phyloP scores from a whole-genome alignment of 768 basidiomycete species.

The Chalciporus sphaerocephalus region DNA sequence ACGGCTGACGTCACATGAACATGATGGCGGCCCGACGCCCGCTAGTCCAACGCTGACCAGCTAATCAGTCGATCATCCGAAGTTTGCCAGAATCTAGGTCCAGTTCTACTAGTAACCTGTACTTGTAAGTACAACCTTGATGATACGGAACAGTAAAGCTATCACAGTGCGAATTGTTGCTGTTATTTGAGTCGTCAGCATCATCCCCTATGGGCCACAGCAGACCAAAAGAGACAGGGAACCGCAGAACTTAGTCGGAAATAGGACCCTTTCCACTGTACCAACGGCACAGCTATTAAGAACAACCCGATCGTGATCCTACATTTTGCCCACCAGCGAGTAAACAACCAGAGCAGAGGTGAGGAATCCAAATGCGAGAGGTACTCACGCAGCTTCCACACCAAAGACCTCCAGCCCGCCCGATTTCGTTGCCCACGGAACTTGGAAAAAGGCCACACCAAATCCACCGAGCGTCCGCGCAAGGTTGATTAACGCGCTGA shows the following conservation, averaged over 20 bases:
- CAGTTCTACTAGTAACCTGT: no score
- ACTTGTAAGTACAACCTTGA: no score
- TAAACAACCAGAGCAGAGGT: not conserved
- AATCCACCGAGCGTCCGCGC: slow-evolving; percentile 36
- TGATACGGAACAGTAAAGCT: no score
- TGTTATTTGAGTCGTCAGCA: slow-evolving; percentile 2
- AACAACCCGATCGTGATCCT: slow-evolving; percentile 35
- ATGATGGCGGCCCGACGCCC: no score
- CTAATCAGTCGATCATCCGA: no score
- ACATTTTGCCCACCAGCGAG: not conserved
- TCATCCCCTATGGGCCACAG: not conserved
- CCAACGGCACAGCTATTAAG: slow-evolving; percentile 33
- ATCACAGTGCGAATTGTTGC: slow-evolving; percentile 18
- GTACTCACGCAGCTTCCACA: slow-evolving; percentile 36
- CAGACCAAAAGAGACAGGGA: not conserved
- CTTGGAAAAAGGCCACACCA: slow-evolving; percentile 38
- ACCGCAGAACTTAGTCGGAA: slow-evolving; percentile 30
- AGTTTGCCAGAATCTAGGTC: no score
- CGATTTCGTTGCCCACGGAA: slow-evolving; percentile 36
- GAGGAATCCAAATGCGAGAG: not conserved
- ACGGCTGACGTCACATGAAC: no score
- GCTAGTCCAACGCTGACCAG: no score
- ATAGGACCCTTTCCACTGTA: slow-evolving; percentile 32
- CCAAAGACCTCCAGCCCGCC: slow-evolving; percentile 36
- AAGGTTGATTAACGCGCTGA: slow-evolving; percentile 42